Evolutionary conservation across 2,329 filamentous ascomycete genomes (phyloP).

Genomic region (Epichloe baconii): DNA sequence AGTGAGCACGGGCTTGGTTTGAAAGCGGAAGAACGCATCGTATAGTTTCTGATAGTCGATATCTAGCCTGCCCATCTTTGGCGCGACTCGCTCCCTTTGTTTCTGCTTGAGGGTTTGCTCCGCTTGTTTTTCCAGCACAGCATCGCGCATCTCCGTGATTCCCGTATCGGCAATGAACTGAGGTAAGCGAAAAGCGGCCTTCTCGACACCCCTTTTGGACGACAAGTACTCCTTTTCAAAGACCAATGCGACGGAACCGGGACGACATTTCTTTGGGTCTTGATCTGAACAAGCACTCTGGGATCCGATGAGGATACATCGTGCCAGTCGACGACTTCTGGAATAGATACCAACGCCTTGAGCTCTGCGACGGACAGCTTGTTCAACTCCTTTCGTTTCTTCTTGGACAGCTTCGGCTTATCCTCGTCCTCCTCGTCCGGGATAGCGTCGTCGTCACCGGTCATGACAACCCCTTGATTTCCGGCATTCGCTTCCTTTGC

Average conservation of each 20-base stretch:
- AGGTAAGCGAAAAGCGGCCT: slow-evolving; percentile 80
- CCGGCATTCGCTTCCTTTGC: slow-evolving; percentile 51
- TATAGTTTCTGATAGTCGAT: slow-evolving; percentile 98
- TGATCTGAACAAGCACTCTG: slow-evolving; percentile 81
- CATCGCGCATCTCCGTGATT: slow-evolving; percentile 95
- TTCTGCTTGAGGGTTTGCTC: slow-evolving; percentile 88
- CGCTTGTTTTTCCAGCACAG: slow-evolving; percentile 88
- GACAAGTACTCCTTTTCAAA: slow-evolving; percentile 94
- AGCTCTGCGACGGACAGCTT: slow-evolving; percentile 91
- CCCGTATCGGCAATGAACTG: slow-evolving; percentile 97
- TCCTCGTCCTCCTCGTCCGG: slow-evolving; percentile 65
- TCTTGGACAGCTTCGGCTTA: slow-evolving; percentile 72
- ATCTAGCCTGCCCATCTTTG: slow-evolving; percentile 93
- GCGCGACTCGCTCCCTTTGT: slow-evolving; percentile 83
- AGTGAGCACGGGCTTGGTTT: slow-evolving; percentile 89
- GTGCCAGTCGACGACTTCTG: slow-evolving; percentile 95
- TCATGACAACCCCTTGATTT: slow-evolving; percentile 77
- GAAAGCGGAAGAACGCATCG: slow-evolving; percentile 95
- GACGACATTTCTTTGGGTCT: slow-evolving; percentile 87
- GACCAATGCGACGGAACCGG: slow-evolving; percentile 93
- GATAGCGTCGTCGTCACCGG: slow-evolving; percentile 73
- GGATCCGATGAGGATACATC: slow-evolving; percentile 88
- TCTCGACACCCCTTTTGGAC: slow-evolving; percentile 93
- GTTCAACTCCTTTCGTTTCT: slow-evolving; percentile 82
- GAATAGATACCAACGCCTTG: slow-evolving; percentile 80